These are phyloP conservation scores for Daldinia grandis DNA, from an alignment of 495 filamentous ascomycete species.

Conservation along the genomic window DNA sequence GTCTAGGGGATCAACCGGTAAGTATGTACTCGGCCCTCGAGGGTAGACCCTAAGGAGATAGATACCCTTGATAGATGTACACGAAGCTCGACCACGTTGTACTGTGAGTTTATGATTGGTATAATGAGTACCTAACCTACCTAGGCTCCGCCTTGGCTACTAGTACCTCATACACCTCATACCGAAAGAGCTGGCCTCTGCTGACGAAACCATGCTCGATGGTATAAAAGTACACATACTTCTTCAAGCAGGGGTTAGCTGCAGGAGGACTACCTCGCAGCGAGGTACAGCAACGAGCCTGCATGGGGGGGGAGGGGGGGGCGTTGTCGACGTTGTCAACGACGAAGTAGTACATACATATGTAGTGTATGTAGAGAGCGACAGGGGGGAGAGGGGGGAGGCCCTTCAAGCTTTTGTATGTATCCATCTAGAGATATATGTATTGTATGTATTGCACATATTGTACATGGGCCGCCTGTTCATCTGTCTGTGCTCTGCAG, in stretches of 20 bases:
- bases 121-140: slow-evolving; percentile 22
- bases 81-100: slow-evolving; percentile 40
- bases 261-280: slow-evolving; percentile 34
- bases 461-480: slow-evolving; percentile 18
- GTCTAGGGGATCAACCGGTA: slow-evolving; percentile 42
- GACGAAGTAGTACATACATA: slow-evolving; percentile 15
- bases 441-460: slow-evolving; percentile 25
- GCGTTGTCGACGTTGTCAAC: slow-evolving; percentile 36
- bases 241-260: slow-evolving; percentile 24
- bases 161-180: slow-evolving; percentile 38
- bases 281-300: slow-evolving; percentile 39
- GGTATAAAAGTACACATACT: slow-evolving; percentile 38
- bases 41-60: slow-evolving; percentile 32
- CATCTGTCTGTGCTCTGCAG: slow-evolving; percentile 37
- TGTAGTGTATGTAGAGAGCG: slow-evolving; percentile 8
- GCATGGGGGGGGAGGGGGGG: slow-evolving; percentile 39
- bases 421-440: slow-evolving; percentile 33
- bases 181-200: slow-evolving; percentile 32
- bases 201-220: slow-evolving; percentile 39
- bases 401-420: slow-evolving; percentile 42
- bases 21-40: slow-evolving; percentile 43
- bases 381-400: slow-evolving; percentile 39
- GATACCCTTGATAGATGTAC: slow-evolving; percentile 38
- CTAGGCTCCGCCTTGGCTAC: slow-evolving; percentile 40
- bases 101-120: slow-evolving; percentile 39